A percentile compares a stretch with the other conserved stretches of the same genome.
These are phyloP conservation scores for Trichoderma atrobrunneum DNA, from an alignment of 2,329 filamentous ascomycete genomes.

Conservation along the genomic window DNA sequence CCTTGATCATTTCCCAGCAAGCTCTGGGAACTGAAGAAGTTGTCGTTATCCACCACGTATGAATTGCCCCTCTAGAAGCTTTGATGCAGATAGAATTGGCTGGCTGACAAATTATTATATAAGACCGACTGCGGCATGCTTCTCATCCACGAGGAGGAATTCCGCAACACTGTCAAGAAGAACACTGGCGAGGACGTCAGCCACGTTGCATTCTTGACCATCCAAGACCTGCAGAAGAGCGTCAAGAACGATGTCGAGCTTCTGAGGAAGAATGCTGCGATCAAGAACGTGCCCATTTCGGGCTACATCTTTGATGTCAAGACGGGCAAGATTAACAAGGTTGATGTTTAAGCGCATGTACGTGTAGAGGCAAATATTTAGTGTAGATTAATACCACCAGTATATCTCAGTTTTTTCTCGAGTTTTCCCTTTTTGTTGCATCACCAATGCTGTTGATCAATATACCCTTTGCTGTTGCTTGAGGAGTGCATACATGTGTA, in stretches of 20 bases:
- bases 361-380: neutral
- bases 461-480: neutral
- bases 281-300: slow-evolving; percentile 61
- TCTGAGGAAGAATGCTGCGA: slow-evolving; percentile 56
- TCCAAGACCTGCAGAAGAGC: slow-evolving; percentile 60
- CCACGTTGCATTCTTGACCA: slow-evolving; percentile 62
- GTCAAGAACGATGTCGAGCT: slow-evolving; percentile 65
- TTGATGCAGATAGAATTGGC: neutral
- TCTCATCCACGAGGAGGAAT: slow-evolving; percentile 61
- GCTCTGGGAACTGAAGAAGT: slow-evolving; percentile 74
- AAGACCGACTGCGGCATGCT: slow-evolving; percentile 57
- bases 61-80: neutral
- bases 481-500: neutral
- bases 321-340: slow-evolving; percentile 55
- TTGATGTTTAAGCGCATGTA: slow-evolving; percentile 17
- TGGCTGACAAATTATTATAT: neutral
- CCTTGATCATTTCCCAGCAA: slow-evolving; percentile 75
- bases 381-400: neutral
- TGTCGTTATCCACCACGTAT: slow-evolving; percentile 65
- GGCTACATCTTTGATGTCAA: slow-evolving; percentile 80
- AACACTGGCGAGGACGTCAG: slow-evolving; percentile 55
- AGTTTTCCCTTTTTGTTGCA: neutral
- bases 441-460: neutral
- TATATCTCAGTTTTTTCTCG: neutral
- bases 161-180: slow-evolving; percentile 53